Evolutionary conservation across 192 early-diverging fungal species (phyloP).

Genomic region (Backusella parvicylindrica): DNA sequence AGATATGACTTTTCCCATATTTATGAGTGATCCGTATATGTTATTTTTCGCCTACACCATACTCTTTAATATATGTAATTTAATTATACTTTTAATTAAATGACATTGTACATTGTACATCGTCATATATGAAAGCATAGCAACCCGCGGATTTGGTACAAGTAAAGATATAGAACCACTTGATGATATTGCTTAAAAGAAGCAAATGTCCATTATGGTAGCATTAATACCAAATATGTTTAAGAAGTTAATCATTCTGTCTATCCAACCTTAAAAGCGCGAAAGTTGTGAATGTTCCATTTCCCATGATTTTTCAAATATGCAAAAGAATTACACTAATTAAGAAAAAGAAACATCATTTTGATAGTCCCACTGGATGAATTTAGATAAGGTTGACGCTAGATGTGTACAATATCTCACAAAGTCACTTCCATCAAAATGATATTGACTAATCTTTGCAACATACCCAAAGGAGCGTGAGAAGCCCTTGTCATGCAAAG

Average conservation of each 20-base stretch:
- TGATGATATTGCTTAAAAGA: too few relatives aligned
- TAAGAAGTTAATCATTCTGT: too few relatives aligned
- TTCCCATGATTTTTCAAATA: neutral
- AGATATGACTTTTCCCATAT: neutral
- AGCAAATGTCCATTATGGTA: too few relatives aligned
- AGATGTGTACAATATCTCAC: neutral
- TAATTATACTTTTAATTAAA: neutral
- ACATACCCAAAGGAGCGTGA: neutral
- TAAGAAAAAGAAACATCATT: neutral
- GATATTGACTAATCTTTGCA: neutral
- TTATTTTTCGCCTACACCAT: neutral
- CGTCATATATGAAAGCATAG: neutral
- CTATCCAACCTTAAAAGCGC: neutral
- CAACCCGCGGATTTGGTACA: neutral
- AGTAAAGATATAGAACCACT: too few relatives aligned
- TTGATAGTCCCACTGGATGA: neutral
- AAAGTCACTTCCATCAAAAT: neutral
- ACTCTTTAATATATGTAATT: neutral
- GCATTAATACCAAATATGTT: too few relatives aligned
- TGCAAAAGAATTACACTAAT: neutral
- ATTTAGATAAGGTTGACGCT: neutral
- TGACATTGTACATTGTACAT: too few relatives aligned
- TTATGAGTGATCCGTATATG: neutral
- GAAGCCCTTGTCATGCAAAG: neutral
- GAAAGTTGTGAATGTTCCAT: neutral